Evolutionary conservation across 257 asterid species (phyloP).

Genomic region (Nicotiana knightiana): DNA sequence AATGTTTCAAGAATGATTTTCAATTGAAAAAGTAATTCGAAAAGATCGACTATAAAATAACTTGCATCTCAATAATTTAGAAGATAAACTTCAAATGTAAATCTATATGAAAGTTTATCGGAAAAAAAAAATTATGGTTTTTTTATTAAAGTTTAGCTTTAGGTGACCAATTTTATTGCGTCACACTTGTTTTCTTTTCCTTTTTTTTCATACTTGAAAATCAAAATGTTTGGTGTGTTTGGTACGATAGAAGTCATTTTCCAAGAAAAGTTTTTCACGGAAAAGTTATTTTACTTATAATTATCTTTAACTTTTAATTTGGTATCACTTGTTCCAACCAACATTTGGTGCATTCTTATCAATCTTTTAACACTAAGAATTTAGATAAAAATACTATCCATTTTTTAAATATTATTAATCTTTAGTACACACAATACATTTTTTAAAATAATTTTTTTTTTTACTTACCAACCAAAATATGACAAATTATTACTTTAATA

Average conservation of each 20-base stretch:
- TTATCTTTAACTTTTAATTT: neutral
- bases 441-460: neutral
- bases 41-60: neutral
- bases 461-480: neutral
- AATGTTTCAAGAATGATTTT: neutral
- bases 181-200: fast-evolving
- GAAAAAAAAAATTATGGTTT: too few relatives aligned
- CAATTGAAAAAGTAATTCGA: neutral
- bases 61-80: neutral
- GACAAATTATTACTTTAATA: neutral
- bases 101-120: too few relatives aligned
- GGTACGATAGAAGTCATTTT: too few relatives aligned
- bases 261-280: neutral
- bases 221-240: neutral
- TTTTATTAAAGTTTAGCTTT: neutral
- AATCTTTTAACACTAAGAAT: neutral
- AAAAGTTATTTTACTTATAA: neutral
- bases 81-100: neutral
- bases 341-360: neutral
- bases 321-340: too few relatives aligned
- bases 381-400: neutral
- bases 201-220: neutral
- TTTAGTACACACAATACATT: neutral
- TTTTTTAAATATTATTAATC: too few relatives aligned
- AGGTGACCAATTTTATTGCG: neutral